Conservation (phyloP, 2,329 filamentous ascomycete species). For the Zymoseptoria tritici region DNA sequence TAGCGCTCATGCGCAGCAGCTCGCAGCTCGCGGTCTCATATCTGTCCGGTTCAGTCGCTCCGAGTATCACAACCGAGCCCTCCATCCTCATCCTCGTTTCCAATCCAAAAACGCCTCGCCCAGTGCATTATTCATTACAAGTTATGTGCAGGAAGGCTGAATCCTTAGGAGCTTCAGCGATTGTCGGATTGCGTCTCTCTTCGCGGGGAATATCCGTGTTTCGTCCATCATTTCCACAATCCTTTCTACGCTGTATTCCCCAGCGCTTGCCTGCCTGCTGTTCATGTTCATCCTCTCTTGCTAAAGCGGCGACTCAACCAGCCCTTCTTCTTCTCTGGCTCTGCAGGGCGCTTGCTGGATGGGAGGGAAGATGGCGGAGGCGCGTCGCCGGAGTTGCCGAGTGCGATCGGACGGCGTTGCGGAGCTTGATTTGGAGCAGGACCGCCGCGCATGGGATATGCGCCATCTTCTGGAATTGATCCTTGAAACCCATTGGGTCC, state of each 20-base stretch:
- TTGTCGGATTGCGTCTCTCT: neutral
- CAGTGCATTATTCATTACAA: conserved; percentile 14
- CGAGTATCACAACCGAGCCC: neutral
- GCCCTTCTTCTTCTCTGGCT: conserved; percentile 71
- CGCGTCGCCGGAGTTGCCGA: conserved; percentile 17
- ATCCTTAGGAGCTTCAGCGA: neutral
- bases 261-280: neutral
- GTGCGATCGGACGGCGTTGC: conserved; percentile 25
- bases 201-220: neutral
- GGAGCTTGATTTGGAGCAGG: conserved; percentile 19
- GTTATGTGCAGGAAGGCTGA: conserved; percentile 10
- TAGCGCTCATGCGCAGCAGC: neutral
- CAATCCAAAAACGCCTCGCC: neutral
- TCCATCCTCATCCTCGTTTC: neutral
- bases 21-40: neutral
- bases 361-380: conserved; percentile 16
- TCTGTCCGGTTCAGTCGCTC: neutral
- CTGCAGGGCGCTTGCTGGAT: conserved; percentile 15
- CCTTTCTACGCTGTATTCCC: neutral
- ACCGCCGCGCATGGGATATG: conserved; percentile 16
- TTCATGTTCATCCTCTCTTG: conserved; percentile 41
- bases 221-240: neutral
- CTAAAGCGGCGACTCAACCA: conserved; percentile 83
- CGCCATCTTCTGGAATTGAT: conserved; percentile 35
- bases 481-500: conserved; percentile 32